Base-by-base conservation (phyloP, 768 basidiomycete genomes). In the Mycena galericulata region DNA sequence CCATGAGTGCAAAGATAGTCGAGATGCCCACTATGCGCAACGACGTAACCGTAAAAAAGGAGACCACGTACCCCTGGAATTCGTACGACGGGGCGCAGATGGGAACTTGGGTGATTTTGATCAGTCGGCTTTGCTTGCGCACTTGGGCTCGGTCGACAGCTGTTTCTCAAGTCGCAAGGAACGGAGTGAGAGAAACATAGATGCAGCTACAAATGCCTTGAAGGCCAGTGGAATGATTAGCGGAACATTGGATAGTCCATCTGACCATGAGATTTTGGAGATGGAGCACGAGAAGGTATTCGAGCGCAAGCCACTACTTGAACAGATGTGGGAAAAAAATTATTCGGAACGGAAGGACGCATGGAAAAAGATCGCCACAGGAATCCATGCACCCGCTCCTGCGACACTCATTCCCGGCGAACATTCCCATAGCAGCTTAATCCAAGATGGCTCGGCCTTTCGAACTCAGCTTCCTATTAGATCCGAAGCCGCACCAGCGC, bases 1-100 rank as follows among this genome's bases (percentile, higher is more conserved):
- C 26, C 46, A 65, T 1, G 64, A 65, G 9, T 67, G 67, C 27
- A 56, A 56, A 17, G 57, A 70, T 26, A 70, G 62, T 47, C 24
- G 56, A 12, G 43, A 69, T n/a, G 50, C 59, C 15, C 60, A 62
- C n/a, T 62, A 40, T 15, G 47, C 32, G 0, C 38, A 41, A 26
- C 60, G 45, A 8, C 41, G 62, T 6, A 53, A 26, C 7, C 34
- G 3, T 11, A 38, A 38, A 17, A 24, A 26, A 3, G 14, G 11
- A 3, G 55, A 24, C 4, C 38, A 27, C 2, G 11, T 57, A 18
- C 2, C 26, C 9, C 27, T 27, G 14, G 55, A 57, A 10, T 14
- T 41, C 12, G 22, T 41, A 11, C 26, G 40, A 17, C 24, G 55
- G 4, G 15, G 40, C 3, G 38, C 24, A n/a, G 3, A 3, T 2